These are phyloP conservation scores for Acacia concinna DNA, from an alignment of 331 rosid genomes.

Conservation along the genomic window DNA sequence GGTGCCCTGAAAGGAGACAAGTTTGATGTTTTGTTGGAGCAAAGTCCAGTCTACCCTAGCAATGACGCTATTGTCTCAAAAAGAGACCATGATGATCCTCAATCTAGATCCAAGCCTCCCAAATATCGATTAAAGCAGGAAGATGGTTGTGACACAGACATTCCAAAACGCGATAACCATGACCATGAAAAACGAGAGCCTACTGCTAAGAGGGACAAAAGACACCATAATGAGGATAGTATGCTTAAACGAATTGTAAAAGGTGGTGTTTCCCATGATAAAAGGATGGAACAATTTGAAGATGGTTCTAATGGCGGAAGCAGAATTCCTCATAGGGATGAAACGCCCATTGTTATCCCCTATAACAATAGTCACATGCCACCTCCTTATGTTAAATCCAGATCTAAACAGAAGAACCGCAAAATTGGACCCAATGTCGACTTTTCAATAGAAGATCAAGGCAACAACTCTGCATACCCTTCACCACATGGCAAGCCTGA, in stretches of 20 bases:
- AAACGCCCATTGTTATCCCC: slow-evolving; percentile 49
- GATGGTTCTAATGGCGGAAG: slow-evolving; percentile 46
- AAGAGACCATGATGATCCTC: slow-evolving; percentile 45
- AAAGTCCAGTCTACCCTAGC: slow-evolving; percentile 39
- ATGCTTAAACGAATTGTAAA: slow-evolving; percentile 42
- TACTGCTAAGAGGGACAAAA: slow-evolving; percentile 41
- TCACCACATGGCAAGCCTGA: slow-evolving; percentile 45
- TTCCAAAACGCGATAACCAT: slow-evolving; percentile 42
- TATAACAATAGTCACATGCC: slow-evolving; percentile 56
- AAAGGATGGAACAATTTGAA: slow-evolving; percentile 41
- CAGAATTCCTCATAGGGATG: slow-evolving; percentile 43
- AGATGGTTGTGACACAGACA: slow-evolving; percentile 37
- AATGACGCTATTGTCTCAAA: slow-evolving; percentile 45
- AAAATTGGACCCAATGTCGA: slow-evolving; percentile 37
- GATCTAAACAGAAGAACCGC: slow-evolving; percentile 47
- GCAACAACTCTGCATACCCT: slow-evolving; percentile 38
- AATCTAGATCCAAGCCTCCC: slow-evolving; percentile 40
- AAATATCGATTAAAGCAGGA: slow-evolving; percentile 40
- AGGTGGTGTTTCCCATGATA: slow-evolving; percentile 44
- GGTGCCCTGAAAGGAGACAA: slow-evolving; percentile 47
- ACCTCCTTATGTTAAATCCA: slow-evolving; percentile 83
- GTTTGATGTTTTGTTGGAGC: slow-evolving; percentile 42
- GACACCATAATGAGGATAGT: slow-evolving; percentile 40
- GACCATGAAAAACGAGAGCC: slow-evolving; percentile 45
- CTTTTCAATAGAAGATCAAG: slow-evolving; percentile 42